phyloP scores from a whole-genome alignment of 148 eudicot species.

The Persicaria tinctoria region DNA sequence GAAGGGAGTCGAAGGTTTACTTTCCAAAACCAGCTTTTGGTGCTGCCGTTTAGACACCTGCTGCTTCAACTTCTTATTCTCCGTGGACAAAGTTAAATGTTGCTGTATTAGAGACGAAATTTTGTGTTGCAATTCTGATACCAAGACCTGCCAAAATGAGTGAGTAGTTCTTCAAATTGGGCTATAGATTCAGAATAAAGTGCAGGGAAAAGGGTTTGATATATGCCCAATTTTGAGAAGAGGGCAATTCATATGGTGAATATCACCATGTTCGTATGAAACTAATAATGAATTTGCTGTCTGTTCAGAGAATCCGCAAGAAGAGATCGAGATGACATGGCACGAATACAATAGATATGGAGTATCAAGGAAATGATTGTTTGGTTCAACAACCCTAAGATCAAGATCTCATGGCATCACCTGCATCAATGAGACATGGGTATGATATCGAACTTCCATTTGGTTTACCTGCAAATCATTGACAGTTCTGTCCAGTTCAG shows the following conservation, averaged over 20 bases:
- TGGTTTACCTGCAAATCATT: slow-evolving; percentile 39
- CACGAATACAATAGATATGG: too few species aligned
- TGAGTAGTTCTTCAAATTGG: not conserved
- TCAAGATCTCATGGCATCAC: too few species aligned
- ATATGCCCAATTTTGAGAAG: too few species aligned
- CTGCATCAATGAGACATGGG: too few species aligned
- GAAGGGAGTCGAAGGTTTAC: not conserved
- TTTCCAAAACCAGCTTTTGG: slow-evolving; percentile 40
- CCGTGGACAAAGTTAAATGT: slow-evolving; percentile 38
- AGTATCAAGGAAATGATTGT: too few species aligned
- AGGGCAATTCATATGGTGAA: too few species aligned
- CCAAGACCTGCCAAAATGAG: slow-evolving; percentile 40
- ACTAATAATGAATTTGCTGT: too few species aligned
- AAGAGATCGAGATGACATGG: too few species aligned
- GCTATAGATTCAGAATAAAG: not conserved
- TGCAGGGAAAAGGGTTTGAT: too few species aligned
- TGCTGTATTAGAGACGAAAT: slow-evolving; percentile 48
- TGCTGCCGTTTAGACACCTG: slow-evolving; percentile 33
- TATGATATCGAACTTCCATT: not conserved
- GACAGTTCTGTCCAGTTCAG: slow-evolving; percentile 67
- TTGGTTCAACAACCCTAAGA: too few species aligned
- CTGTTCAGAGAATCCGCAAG: too few species aligned
- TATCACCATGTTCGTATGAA: not conserved
- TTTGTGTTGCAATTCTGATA: slow-evolving; percentile 44
- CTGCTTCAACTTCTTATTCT: slow-evolving; percentile 54